These are phyloP conservation scores for Colletotrichum simmondsii DNA, from an alignment of 2,329 filamentous ascomycete genomes.

Conservation along the genomic window DNA sequence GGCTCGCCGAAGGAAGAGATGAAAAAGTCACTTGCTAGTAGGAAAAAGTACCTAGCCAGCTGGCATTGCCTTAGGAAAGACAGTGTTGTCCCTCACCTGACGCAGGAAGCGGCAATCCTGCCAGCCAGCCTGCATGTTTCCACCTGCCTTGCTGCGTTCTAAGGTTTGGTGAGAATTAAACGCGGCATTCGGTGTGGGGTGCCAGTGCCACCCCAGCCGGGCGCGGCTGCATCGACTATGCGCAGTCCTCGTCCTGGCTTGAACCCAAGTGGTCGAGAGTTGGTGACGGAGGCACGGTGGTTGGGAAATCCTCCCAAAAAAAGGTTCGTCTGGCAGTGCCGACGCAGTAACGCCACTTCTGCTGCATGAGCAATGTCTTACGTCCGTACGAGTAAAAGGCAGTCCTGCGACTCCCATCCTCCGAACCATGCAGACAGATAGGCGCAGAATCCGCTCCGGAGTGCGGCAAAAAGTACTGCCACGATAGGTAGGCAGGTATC, in stretches of 20 bases:
- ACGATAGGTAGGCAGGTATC: not conserved
- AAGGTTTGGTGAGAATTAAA: not conserved
- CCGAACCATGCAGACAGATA: conserved; percentile 18
- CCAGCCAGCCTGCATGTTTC: not conserved
- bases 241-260: not conserved
- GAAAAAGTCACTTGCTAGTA: not conserved
- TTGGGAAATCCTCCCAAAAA: not conserved
- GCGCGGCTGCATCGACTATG: not conserved
- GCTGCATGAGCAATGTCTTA: not conserved
- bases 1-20: not conserved
- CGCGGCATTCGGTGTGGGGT: not conserved
- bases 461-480: not conserved
- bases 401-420: not conserved
- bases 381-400: not conserved
- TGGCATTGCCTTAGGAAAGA: conserved; percentile 1
- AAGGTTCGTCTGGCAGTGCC: conserved; percentile 3
- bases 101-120: not conserved
- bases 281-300: not conserved
- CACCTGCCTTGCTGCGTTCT: not conserved
- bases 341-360: not conserved
- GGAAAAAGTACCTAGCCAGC: conserved; percentile 1
- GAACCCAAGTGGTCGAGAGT: not conserved
- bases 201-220: not conserved
- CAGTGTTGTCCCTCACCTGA: conserved; percentile 6
- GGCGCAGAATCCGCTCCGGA: not conserved